Evolutionary conservation across 2,329 filamentous ascomycete genomes (phyloP), one percentile per base, ranked within the genome.

Genomic region (Orbilia brochopaga): DNA sequence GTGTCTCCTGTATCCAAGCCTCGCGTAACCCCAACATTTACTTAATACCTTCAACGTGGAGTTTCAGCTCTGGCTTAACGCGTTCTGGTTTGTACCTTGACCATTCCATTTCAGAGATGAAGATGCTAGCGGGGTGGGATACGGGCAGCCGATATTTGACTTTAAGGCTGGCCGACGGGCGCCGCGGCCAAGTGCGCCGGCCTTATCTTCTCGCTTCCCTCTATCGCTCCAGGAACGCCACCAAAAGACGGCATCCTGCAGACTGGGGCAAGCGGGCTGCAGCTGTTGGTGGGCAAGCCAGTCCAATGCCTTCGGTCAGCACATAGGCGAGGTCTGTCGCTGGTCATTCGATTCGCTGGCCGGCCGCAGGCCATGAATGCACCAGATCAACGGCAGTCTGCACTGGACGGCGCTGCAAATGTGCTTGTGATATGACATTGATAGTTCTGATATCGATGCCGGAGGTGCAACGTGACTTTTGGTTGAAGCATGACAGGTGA

Each of bases 111-210:
- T n/a, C n/a, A n/a, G n/a, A n/a, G n/a, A n/a, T n/a, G n/a, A n/a
- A n/a, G n/a, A n/a, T 70, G 58, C 46, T 23, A 42, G 21, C 17
- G 32, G 53, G 35, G 55, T 52, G 66, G 61, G 66, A 70, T 72
- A 50, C n/a, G 50, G 67, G 56, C 56, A 35, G 54, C 27, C 3
- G 27, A 32, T 32, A 8, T 32, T 32, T 3, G 27, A 4, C 27
- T 64, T 59, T 13, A 24, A 17, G 13, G 53, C 42, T 46, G 66
- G 66, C 66, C 66, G 66, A 40, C 66, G 66, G 66, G 66, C 66
- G 66, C 66, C 66, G 66, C 66, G 66, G 67, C 55, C 56, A 30
- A n/a, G 50, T 27, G 27, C 60, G 53, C 44, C 61, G 61, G 52
- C 44, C 30, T 42, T 56, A 64, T 56, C 60, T 17, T 48, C 21